phyloP scores from a whole-genome alignment of 768 basidiomycete genomes.

The Mycena vulgaris region DNA sequence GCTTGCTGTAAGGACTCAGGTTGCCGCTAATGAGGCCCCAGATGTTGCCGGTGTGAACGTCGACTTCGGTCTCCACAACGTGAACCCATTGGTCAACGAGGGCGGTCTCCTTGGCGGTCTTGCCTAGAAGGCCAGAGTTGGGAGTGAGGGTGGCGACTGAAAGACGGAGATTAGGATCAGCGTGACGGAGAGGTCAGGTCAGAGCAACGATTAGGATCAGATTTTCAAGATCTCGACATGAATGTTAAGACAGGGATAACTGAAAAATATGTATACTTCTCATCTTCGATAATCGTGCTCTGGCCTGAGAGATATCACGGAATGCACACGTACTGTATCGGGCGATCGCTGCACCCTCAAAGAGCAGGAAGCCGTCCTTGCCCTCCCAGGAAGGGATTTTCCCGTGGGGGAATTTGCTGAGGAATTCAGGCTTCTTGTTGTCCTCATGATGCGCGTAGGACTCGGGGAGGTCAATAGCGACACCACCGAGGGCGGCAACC shows the following conservation, averaged over 20 bases:
- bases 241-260: constrained; percentile 83
- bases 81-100: constrained; percentile 90
- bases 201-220: constrained; percentile 48
- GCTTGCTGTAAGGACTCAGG: constrained; percentile 84
- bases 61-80: constrained; percentile 79
- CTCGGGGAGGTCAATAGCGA: constrained; percentile 69
- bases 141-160: constrained; percentile 84
- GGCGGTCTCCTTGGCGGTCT: constrained; percentile 75
- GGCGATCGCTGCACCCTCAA: constrained; percentile 86
- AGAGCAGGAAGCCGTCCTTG: constrained; percentile 82
- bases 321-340: constrained; percentile 82
- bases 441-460: constrained; percentile 73
- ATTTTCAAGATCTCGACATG: constrained; percentile 67
- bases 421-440: constrained; percentile 81
- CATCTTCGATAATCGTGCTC: constrained; percentile 51
- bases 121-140: constrained; percentile 85
- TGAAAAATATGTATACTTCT: constrained; percentile 64
- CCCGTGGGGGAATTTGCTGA: constrained; percentile 82
- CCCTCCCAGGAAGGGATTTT: constrained; percentile 91
- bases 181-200: constrained; percentile 15
- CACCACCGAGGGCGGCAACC: constrained; percentile 71
- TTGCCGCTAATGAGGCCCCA: constrained; percentile 60
- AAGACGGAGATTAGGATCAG: constrained; percentile 36
- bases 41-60: constrained; percentile 53
- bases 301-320: constrained; percentile 32